Base-by-base conservation (phyloP, 257 asterid species). In the Solanum neorickii region DNA sequence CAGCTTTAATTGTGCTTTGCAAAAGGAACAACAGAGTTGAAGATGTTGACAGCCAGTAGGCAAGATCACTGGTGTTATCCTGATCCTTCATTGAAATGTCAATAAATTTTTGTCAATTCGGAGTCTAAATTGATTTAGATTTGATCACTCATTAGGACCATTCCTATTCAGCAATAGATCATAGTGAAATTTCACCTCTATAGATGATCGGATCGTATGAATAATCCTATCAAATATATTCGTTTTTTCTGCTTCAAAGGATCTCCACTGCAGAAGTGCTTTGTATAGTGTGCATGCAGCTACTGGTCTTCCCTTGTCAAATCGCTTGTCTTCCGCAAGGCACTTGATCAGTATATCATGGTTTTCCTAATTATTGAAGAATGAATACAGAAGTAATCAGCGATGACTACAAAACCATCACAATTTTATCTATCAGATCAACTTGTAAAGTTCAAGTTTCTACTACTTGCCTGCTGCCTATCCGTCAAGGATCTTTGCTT, bases 401-500 rank as follows among this genome's bases (percentile, higher is more conserved):
- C 7, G 60, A 59, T 86, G 44, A 44, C 70, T 66, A 42, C 23
- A 29, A 33, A 29, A 39, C 12, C 85, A 29, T 47, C 52, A 9
- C 66, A 56, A 72, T 14, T 49, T 39, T 74, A 68, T 69, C 59
- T 47, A 68, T 41, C 37, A 66, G 44, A 33, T 47, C 12, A 49
- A 65, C 87, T 84, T 84, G 82, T 84, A 84, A 66, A 25, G 66
- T 25, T 39, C 87, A 41, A 66, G 86, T 90, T 87, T 89, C 68
- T 82, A n/a, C 86, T 73, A 74, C 72, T 25, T 93, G 93, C 99
- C 98, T 96, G 99, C 91, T 95, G 99, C 90, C 94, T 92, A 80
- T 96, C 97, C 77, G 97, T 95, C 89, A 96, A 90, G 86, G 98
- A 95, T 94, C 94, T 95, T 92, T 95, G 99, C 92, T 93, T 96